Evolutionary conservation across 352 stramenopile species (phyloP).

Genomic region (Pelagophyceae sp.): DNA sequence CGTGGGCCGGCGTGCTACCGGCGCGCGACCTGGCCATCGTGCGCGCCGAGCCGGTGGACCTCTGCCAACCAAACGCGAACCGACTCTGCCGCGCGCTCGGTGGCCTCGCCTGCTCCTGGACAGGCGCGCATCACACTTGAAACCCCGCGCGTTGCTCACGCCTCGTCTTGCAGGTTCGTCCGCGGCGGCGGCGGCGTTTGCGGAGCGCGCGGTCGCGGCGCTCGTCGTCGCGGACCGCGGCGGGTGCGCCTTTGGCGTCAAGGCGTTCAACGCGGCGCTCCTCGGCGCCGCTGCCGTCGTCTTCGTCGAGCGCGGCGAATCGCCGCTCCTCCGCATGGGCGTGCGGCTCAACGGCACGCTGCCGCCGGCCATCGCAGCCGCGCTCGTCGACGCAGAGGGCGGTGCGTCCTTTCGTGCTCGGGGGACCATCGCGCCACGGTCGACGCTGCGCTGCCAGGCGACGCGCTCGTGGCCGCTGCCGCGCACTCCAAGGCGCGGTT

Average conservation of each 20-base stretch:
- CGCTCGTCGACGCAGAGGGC: neutral
- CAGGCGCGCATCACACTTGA: neutral
- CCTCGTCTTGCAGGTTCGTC: too few species aligned
- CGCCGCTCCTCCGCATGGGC: slow-evolving; percentile 4
- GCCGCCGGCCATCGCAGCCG: neutral
- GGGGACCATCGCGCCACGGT: neutral
- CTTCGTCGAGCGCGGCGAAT: neutral
- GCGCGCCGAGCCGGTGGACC: neutral
- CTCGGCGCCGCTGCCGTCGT: neutral
- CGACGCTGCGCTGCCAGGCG: neutral
- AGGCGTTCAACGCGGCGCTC: neutral
- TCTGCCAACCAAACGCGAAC: neutral
- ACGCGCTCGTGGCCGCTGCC: neutral
- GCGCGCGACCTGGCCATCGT: neutral
- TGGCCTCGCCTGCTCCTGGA: neutral
- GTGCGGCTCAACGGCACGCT: neutral
- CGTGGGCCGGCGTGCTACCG: slow-evolving; percentile 4
- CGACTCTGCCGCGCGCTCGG: neutral
- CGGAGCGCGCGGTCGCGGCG: neutral
- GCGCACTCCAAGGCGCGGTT: neutral
- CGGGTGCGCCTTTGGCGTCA: neutral
- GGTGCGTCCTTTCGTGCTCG: neutral
- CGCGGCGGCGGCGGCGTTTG: neutral
- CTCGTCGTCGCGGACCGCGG: slow-evolving; percentile 4
- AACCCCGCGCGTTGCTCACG: too few species aligned